A percentile compares a stretch with the other conserved stretches of the same genome.
phyloP scores from a whole-genome alignment of 225 moss, liverwort and hornwort species.

The Neckera pumila region DNA sequence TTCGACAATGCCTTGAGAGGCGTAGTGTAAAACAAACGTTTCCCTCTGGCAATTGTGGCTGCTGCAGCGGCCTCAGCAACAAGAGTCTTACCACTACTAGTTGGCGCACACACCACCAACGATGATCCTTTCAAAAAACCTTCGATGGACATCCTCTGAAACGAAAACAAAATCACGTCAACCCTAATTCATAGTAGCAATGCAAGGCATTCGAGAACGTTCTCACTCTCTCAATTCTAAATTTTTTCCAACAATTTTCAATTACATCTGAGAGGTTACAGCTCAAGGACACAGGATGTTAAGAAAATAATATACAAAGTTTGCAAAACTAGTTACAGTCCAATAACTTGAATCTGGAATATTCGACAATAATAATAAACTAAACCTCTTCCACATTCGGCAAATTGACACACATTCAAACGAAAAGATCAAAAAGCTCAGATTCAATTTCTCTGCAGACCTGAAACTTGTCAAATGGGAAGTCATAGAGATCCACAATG shows the following conservation, averaged over 20 bases:
- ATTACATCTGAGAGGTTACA: neutral
- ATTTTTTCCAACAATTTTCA: neutral
- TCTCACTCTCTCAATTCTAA: neutral
- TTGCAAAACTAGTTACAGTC: neutral
- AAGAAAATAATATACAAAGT: neutral
- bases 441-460: neutral
- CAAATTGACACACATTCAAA: neutral
- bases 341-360: neutral
- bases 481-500: slow-evolving; percentile 63
- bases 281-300: neutral
- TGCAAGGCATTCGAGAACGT: neutral
- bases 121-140: slow-evolving; percentile 70
- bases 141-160: slow-evolving; percentile 69
- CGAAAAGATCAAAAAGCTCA: neutral
- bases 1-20: slow-evolving; percentile 96
- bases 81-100: slow-evolving; percentile 91
- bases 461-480: slow-evolving; percentile 74
- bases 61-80: slow-evolving; percentile 80
- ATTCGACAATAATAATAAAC: neutral
- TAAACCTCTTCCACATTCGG: neutral
- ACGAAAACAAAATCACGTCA: neutral
- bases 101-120: slow-evolving; percentile 88
- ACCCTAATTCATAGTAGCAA: neutral
- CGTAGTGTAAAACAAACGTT: slow-evolving; percentile 86
- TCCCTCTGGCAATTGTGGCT: slow-evolving; percentile 70